Evolutionary conservation across 2,329 filamentous ascomycete species (phyloP).

Genomic region (Stylonectria norvegica): DNA sequence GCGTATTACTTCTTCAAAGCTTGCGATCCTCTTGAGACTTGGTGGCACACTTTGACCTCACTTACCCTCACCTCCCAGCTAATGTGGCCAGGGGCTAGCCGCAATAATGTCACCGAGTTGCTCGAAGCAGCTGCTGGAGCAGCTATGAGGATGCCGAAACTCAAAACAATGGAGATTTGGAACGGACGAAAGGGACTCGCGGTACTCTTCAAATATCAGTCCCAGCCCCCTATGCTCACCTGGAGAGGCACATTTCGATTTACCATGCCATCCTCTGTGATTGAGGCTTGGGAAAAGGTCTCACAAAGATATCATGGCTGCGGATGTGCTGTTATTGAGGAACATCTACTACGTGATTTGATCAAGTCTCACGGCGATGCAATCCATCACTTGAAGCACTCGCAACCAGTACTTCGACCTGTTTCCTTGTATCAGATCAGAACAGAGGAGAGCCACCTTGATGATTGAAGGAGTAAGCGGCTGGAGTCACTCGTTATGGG

Average conservation of each 20-base stretch:
- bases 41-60: conserved; percentile 31
- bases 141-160: conserved; percentile 27
- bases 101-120: conserved; percentile 23
- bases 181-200: conserved; percentile 27
- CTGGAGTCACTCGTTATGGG: too few relatives aligned
- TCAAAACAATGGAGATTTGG: conserved; percentile 33
- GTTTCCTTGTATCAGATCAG: conserved; percentile 15
- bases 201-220: conserved; percentile 25
- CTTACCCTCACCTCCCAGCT: conserved; percentile 31
- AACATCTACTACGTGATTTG: conserved; percentile 8
- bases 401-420: conserved; percentile 8
- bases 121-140: conserved; percentile 24
- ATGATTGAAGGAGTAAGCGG: too few relatives aligned
- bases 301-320: conserved; percentile 17
- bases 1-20: conserved; percentile 31
- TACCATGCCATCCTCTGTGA: conserved; percentile 10
- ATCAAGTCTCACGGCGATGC: conserved; percentile 18
- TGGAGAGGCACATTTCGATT: conserved; percentile 22
- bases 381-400: conserved; percentile 14
- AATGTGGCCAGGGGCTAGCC: conserved; percentile 19
- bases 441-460: conserved; percentile 10
- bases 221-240: conserved; percentile 20
- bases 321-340: conserved; percentile 5
- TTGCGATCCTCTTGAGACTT: conserved; percentile 11
- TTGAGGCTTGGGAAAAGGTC: conserved; percentile 24